Percentiles rank a stretch among this genome's conserved stretches.
Evolutionary conservation across 164 flowering plant species (phyloP).

Genomic region (Akebia trifoliata): DNA sequence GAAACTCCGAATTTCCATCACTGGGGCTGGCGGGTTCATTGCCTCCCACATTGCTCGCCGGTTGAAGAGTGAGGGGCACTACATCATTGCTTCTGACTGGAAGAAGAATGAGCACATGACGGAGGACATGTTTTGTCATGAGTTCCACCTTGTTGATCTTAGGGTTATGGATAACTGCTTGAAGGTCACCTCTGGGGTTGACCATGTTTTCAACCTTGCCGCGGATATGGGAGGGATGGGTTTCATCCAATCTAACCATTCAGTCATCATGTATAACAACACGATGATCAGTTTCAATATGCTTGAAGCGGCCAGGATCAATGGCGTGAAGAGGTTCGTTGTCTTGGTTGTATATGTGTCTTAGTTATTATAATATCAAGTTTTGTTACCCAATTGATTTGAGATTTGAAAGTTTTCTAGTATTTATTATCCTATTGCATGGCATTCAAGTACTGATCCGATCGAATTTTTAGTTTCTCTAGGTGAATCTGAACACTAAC

Average conservation of each 20-base stretch:
- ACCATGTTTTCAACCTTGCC: slow-evolving; percentile 98
- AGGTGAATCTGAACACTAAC: slow-evolving; percentile 2
- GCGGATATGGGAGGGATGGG: slow-evolving; percentile 99
- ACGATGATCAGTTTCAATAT: slow-evolving; percentile 99
- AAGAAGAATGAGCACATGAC: slow-evolving; percentile 99
- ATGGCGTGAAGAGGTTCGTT: slow-evolving; percentile 88
- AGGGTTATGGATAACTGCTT: slow-evolving; percentile 97
- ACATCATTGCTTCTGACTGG: slow-evolving; percentile 98
- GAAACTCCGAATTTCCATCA: slow-evolving; percentile 81
- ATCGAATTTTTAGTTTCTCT: too few species aligned
- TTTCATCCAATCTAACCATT: slow-evolving; percentile 97
- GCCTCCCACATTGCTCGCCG: slow-evolving; percentile 97
- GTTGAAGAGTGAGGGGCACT: slow-evolving; percentile 92
- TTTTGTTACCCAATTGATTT: too few species aligned
- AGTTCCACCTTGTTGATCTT: slow-evolving; percentile 92
- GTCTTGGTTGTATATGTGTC: slow-evolving; percentile 6
- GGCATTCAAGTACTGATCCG: too few species aligned
- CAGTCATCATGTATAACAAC: slow-evolving; percentile 96
- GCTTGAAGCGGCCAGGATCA: slow-evolving; percentile 91
- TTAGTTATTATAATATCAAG: too few species aligned
- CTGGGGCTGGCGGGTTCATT: slow-evolving; percentile 98
- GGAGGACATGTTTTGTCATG: slow-evolving; percentile 96
- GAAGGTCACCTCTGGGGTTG: slow-evolving; percentile 77
- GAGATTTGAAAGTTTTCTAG: too few species aligned
- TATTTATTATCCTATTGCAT: too few species aligned